phyloP scores from a whole-genome alignment of 202 grass and related monocot genomes.

The Zoysia matrella region DNA sequence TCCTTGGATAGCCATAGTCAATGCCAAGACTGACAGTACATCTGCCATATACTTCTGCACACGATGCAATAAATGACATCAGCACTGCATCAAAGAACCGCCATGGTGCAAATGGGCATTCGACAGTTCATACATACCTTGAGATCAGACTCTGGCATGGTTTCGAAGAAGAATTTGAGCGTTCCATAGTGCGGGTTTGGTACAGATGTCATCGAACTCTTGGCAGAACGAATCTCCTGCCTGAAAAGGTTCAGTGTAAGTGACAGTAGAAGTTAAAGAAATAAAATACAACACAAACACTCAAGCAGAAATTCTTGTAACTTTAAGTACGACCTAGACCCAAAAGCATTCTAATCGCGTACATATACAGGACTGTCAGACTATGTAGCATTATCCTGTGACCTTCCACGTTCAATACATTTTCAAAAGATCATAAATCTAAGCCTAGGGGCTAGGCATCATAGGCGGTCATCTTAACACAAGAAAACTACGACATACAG shows the following conservation, averaged over 20 bases:
- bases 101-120: not conserved
- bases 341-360: no score
- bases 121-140: constrained; percentile 56
- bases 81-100: not conserved
- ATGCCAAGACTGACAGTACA: constrained; percentile 85
- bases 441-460: no score
- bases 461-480: no score
- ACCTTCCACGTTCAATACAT: no score
- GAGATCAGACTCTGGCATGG: constrained; percentile 80
- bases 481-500: no score
- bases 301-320: not conserved
- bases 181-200: constrained; percentile 95
- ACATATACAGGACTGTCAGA: no score
- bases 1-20: constrained; percentile 95
- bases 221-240: constrained; percentile 94
- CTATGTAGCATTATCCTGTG: no score
- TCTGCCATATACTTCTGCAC: constrained; percentile 89
- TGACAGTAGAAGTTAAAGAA: not conserved
- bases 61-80: not conserved
- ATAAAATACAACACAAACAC: not conserved
- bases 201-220: constrained; percentile 97
- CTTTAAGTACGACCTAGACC: no score
- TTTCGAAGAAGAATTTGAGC: constrained; percentile 82
- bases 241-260: constrained; percentile 41
- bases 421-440: no score